Conservation (phyloP, 345 rosid species). For the Microcos paniculata region DNA sequence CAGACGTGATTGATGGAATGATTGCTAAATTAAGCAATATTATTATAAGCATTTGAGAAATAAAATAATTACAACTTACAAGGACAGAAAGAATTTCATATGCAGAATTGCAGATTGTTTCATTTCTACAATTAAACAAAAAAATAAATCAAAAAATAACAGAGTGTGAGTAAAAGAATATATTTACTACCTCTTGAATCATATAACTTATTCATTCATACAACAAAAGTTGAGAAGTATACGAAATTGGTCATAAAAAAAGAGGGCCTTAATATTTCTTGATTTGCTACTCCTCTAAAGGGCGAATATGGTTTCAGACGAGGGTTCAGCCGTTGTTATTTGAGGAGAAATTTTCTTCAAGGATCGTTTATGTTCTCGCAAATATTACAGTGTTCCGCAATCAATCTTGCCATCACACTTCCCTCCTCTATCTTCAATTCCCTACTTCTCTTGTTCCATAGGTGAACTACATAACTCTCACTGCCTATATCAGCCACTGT, state of each 20-base stretch:
- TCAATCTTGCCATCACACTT: conserved; percentile 43
- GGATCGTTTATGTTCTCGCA: conserved; percentile 31
- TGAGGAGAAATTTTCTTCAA: not conserved
- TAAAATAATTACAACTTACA: not conserved
- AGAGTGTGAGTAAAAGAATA: not conserved
- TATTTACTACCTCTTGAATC: not conserved
- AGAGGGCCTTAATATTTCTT: not conserved
- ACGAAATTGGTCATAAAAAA: not conserved
- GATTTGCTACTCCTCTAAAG: not conserved
- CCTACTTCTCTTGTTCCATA: conserved; percentile 51
- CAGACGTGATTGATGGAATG: not conserved
- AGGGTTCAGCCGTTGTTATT: not conserved
- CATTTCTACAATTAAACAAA: too few species aligned
- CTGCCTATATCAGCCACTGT: conserved; percentile 28
- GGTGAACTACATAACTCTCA: conserved; percentile 45
- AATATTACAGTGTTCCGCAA: conserved; percentile 43
- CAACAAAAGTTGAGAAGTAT: not conserved
- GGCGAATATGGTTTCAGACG: not conserved
- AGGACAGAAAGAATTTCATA: not conserved
- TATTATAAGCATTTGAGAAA: not conserved
- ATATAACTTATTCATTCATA: conserved; percentile 3
- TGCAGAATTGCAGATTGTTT: too few species aligned
- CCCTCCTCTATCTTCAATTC: conserved; percentile 46
- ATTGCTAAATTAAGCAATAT: not conserved
- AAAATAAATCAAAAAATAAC: too few species aligned